These are phyloP conservation scores for Phytopythium ostracodes DNA, from an alignment of 352 stramenopile genomes.

Conservation along the genomic window DNA sequence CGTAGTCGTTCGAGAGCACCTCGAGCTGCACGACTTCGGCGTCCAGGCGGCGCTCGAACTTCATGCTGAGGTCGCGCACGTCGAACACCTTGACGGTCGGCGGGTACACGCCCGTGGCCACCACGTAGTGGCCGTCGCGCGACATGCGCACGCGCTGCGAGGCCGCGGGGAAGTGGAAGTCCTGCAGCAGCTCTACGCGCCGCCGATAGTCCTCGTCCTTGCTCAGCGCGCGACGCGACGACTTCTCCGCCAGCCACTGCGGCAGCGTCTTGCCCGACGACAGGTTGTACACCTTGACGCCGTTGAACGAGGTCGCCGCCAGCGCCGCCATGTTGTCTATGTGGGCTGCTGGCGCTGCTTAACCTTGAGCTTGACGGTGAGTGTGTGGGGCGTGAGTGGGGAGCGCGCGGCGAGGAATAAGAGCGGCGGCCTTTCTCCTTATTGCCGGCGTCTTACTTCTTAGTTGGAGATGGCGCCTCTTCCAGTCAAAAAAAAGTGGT, in stretches of 20 bases:
- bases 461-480: constrained; percentile 1
- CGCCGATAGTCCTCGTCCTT: constrained; percentile 76
- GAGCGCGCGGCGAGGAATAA: not conserved
- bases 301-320: constrained; percentile 84
- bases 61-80: constrained; percentile 96
- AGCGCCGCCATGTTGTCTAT: constrained; percentile 56
- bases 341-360: too few species aligned
- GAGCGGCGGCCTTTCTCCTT: not conserved
- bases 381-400: too few species aligned
- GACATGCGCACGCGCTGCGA: constrained; percentile 94
- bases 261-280: constrained; percentile 92
- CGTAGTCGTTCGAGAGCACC: constrained; percentile 95
- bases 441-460: too few species aligned
- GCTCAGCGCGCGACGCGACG: constrained; percentile 26
- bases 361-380: too few species aligned
- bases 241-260: constrained; percentile 93
- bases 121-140: constrained; percentile 94
- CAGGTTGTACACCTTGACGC: constrained; percentile 96
- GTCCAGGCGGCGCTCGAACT: constrained; percentile 98
- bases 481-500: constrained; percentile 4
- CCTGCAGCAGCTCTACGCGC: constrained; percentile 98
- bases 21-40: constrained; percentile 95
- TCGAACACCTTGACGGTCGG: constrained; percentile 95
- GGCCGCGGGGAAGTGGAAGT: constrained; percentile 97
- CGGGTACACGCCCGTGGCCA: constrained; percentile 96